Conservation (phyloP, 352 stramenopile species). For the Phytophthora meadii region DNA sequence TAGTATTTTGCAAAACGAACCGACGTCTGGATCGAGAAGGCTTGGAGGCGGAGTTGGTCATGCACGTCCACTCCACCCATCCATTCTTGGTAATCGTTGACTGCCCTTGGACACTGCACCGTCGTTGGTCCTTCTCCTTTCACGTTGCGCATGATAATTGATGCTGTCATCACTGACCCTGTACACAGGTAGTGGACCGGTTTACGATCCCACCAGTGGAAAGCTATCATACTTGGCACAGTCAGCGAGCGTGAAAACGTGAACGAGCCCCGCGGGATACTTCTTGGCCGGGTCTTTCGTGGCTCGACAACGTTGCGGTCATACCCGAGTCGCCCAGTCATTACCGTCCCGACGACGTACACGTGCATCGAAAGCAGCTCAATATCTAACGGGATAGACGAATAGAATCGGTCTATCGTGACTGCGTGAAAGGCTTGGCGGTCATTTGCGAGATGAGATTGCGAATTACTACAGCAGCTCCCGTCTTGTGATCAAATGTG, state of each 20-base stretch:
- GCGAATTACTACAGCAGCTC: constrained; percentile 4
- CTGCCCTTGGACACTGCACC: constrained; percentile 20
- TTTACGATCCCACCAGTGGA: constrained; percentile 41
- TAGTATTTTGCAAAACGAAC: constrained; percentile 5
- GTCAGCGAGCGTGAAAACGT: constrained; percentile 12
- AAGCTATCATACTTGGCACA: constrained; percentile 20
- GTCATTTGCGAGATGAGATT: constrained; percentile 24
- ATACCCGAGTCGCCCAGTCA: constrained; percentile 19
- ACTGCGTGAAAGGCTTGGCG: constrained; percentile 9
- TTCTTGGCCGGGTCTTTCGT: constrained; percentile 7
- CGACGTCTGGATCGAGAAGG: constrained; percentile 6
- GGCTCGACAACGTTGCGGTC: constrained; percentile 5
- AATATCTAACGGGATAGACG: constrained; percentile 11
- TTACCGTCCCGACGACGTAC: constrained; percentile 35
- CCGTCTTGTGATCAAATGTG: constrained; percentile 16
- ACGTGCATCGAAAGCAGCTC: constrained; percentile 36
- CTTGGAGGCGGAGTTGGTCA: not conserved
- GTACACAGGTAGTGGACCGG: constrained; percentile 38
- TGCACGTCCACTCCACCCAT: too few relatives aligned
- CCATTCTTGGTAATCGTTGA: constrained; percentile 33
- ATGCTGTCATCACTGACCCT: constrained; percentile 10
- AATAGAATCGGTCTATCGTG: constrained; percentile 36
- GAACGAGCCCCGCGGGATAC: constrained; percentile 27
- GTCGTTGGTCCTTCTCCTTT: constrained; percentile 7
- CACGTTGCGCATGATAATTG: constrained; percentile 22